Conservation (phyloP, 2,329 filamentous ascomycete genomes). For the Sporothrix phasma region DNA sequence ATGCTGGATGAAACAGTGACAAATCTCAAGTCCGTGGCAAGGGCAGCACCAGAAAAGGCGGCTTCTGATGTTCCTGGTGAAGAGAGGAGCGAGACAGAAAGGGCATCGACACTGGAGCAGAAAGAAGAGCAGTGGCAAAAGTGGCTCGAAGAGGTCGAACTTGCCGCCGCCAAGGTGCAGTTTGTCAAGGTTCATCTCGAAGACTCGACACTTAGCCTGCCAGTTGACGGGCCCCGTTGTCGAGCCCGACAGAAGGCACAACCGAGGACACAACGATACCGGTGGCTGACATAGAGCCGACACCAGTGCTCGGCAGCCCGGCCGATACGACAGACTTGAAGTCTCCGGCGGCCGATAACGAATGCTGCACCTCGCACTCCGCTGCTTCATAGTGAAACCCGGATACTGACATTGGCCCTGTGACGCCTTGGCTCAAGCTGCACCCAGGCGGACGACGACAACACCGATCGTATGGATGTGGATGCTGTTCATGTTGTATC, state of each 20-base stretch:
- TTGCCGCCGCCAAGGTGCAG: constrained; percentile 53
- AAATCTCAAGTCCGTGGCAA: constrained; percentile 51
- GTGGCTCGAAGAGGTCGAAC: constrained; percentile 44
- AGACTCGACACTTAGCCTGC: constrained; percentile 33
- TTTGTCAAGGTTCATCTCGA: constrained; percentile 54
- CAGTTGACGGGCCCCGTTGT: constrained; percentile 21
- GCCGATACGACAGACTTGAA: background rate
- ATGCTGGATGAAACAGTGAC: constrained; percentile 59
- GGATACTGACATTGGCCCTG: background rate
- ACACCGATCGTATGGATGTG: background rate
- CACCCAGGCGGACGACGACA: background rate
- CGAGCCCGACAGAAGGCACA: background rate
- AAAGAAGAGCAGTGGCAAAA: constrained; percentile 29
- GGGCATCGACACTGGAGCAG: background rate
- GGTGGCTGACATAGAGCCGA: background rate
- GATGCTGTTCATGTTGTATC: background rate
- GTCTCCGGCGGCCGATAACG: background rate
- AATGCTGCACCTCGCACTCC: background rate
- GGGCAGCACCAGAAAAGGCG: constrained; percentile 32
- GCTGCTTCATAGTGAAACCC: background rate
- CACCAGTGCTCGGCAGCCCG: background rate
- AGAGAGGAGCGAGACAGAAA: background rate
- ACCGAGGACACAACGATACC: background rate
- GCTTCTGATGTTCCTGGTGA: constrained; percentile 24
- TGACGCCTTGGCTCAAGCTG: background rate